Evolutionary conservation across 805 yeast genomes (phyloP).

Genomic region (Kodamaea neixiangensis): DNA sequence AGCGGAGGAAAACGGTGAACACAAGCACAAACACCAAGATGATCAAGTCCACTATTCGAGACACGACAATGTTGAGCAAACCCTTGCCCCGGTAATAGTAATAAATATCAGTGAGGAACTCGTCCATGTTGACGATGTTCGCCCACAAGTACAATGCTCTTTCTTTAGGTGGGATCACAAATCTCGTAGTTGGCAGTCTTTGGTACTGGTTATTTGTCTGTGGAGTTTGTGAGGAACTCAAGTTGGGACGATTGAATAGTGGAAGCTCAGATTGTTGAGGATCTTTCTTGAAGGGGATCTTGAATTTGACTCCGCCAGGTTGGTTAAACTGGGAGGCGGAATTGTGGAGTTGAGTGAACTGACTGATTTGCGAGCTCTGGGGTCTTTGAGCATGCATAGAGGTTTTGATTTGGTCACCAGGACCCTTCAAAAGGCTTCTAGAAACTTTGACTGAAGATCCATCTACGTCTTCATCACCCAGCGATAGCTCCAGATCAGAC

Average conservation of each 20-base stretch:
- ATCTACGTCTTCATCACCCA: neutral
- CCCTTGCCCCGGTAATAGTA: conserved; percentile 87
- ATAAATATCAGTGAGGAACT: conserved; percentile 80
- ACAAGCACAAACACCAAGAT: conserved; percentile 79
- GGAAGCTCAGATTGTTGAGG: neutral
- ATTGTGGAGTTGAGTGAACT: neutral
- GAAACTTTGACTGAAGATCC: neutral
- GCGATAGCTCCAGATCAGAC: conserved; percentile 6
- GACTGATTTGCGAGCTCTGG: neutral
- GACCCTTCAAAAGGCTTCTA: neutral
- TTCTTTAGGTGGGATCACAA: conserved; percentile 52
- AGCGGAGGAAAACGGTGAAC: conserved; percentile 74
- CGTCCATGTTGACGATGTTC: conserved; percentile 87
- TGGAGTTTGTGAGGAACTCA: neutral
- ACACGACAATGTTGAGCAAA: conserved; percentile 69
- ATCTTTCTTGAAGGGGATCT: conserved; percentile 3
- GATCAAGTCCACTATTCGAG: conserved; percentile 63
- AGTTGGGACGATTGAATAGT: neutral
- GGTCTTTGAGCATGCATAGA: neutral
- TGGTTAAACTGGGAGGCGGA: neutral
- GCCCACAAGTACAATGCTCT: conserved; percentile 96
- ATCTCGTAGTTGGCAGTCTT: conserved; percentile 1
- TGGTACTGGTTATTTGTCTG: neutral
- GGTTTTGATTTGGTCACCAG: neutral
- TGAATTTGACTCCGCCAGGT: neutral